Evolutionary conservation across 148 eudicot genomes (phyloP).

Genomic region (Rhododendron simsii): DNA sequence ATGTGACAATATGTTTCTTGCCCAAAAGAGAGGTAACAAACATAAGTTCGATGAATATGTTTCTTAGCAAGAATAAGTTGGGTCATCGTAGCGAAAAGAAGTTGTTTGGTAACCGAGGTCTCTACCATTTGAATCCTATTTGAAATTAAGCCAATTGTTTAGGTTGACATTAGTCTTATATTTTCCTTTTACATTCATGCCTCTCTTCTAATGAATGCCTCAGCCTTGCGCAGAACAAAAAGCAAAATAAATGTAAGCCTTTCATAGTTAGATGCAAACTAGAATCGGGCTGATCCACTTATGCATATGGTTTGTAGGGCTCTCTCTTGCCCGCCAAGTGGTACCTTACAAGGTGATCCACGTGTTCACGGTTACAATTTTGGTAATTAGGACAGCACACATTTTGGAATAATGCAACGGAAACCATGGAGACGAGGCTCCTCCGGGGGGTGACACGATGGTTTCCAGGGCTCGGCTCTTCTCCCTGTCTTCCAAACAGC

Average conservation of each 20-base stretch:
- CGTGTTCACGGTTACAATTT: too few species aligned
- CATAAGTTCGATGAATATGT: background rate
- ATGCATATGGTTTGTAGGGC: background rate
- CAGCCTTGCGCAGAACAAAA: background rate
- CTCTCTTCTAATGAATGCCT: too few species aligned
- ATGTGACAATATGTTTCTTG: background rate
- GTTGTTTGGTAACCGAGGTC: background rate
- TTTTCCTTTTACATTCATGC: background rate
- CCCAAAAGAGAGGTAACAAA: background rate
- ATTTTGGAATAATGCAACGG: background rate
- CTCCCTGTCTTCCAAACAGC: too few species aligned
- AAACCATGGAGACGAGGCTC: background rate
- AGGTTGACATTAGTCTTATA: background rate
- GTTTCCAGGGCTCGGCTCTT: background rate
- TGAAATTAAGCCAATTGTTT: background rate
- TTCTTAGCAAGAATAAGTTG: background rate
- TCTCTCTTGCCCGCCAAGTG: background rate
- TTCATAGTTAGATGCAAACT: too few species aligned
- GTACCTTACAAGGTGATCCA: background rate
- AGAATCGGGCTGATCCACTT: background rate
- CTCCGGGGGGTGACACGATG: background rate
- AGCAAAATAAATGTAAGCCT: too few species aligned
- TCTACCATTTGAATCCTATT: background rate
- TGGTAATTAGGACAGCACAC: background rate
- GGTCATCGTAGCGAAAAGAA: background rate